Evolutionary conservation across 139 green algal species (phyloP).

Genomic region (Closterium sp.): DNA sequence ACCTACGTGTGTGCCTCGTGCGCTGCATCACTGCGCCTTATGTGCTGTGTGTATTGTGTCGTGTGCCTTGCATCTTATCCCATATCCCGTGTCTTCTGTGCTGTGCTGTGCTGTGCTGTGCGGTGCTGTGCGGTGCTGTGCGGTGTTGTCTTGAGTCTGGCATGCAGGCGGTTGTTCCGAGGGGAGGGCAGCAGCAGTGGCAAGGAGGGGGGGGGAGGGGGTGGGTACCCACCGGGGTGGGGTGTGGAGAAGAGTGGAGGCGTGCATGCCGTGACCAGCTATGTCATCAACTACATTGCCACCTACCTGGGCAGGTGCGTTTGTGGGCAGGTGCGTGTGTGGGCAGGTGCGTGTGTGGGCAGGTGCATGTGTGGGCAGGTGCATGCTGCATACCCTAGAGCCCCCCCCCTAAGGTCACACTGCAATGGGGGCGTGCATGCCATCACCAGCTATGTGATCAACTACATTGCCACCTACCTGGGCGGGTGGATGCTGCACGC

Average conservation of each 20-base stretch:
- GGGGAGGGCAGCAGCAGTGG: background rate
- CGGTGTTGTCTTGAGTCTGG: background rate
- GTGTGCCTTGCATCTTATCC: background rate
- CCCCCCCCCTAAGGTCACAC: too few species aligned
- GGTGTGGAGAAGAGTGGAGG: background rate
- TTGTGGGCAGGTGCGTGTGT: background rate
- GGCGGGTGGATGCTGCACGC: background rate
- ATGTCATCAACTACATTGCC: background rate
- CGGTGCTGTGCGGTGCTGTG: too few species aligned
- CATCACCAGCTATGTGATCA: background rate
- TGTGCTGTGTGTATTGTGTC: too few species aligned
- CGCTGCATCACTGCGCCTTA: too few species aligned
- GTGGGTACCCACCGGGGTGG: background rate
- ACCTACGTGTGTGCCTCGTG: too few species aligned
- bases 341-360: background rate
- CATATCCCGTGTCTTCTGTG: background rate
- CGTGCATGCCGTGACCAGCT: background rate
- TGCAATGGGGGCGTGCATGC: background rate
- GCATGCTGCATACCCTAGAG: too few species aligned
- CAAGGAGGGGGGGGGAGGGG: background rate
- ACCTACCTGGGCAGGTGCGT: background rate
- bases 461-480: background rate
- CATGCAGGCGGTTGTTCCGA: background rate
- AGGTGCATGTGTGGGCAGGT: background rate
- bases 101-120: too few species aligned